Conservation (phyloP, 2,329 filamentous ascomycete species). For the Penicillium nordicum region DNA sequence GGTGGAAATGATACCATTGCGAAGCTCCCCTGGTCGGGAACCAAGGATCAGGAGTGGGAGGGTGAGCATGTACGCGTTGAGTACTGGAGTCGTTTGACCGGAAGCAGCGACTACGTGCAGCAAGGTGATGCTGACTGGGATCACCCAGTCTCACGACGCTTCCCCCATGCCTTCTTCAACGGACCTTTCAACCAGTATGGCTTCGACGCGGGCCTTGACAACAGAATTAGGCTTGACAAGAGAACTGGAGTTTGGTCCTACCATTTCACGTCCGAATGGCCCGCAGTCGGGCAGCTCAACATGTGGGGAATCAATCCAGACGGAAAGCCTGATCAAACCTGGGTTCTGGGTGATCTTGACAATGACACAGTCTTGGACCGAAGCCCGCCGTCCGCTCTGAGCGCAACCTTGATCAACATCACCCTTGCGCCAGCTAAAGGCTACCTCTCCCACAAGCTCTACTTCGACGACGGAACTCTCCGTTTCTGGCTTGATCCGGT, state of each 20-base stretch:
- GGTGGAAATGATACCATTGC: slow-evolving; percentile 51
- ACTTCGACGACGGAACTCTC: slow-evolving; percentile 54
- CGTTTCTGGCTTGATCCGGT: slow-evolving; percentile 51
- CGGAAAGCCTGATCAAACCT: slow-evolving; percentile 58
- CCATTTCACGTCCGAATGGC: slow-evolving; percentile 63
- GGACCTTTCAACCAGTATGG: slow-evolving; percentile 63
- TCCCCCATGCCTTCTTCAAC: slow-evolving; percentile 61
- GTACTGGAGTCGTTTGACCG: slow-evolving; percentile 59
- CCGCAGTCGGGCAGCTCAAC: slow-evolving; percentile 59
- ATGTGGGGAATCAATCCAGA: slow-evolving; percentile 65
- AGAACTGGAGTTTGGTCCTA: slow-evolving; percentile 54
- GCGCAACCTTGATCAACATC: slow-evolving; percentile 57
- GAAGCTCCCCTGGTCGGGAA: slow-evolving; percentile 55
- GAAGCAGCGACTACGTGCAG: slow-evolving; percentile 59
- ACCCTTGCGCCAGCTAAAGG: slow-evolving; percentile 53
- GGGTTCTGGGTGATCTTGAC: slow-evolving; percentile 60
- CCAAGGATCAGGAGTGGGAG: slow-evolving; percentile 55
- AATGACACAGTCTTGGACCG: slow-evolving; percentile 59
- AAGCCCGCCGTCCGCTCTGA: slow-evolving; percentile 57
- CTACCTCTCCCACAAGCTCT: slow-evolving; percentile 54
- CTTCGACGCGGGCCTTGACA: slow-evolving; percentile 58
- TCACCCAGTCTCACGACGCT: slow-evolving; percentile 46
- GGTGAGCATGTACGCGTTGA: slow-evolving; percentile 62
- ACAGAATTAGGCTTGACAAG: slow-evolving; percentile 48
- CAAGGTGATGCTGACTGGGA: slow-evolving; percentile 52